phyloP scores from a whole-genome alignment of 352 stramenopile genomes.

The Phytopythium litorale region DNA sequence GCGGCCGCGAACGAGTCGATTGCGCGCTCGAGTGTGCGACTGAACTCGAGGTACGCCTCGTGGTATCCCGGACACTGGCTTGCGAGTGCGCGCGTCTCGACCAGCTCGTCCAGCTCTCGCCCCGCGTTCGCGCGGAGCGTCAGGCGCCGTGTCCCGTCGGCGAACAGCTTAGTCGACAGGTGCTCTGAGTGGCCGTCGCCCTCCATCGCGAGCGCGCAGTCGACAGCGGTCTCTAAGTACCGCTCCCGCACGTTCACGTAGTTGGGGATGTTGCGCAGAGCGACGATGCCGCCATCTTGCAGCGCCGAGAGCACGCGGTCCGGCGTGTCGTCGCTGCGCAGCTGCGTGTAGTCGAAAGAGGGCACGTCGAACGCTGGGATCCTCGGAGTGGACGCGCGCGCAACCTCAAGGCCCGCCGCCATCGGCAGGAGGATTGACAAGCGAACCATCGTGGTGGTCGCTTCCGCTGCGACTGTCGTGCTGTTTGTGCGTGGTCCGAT shows the following conservation, averaged over 20 bases:
- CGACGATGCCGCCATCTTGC: constrained; percentile 36
- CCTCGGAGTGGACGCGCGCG: neutral
- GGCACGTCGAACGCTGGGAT: constrained; percentile 25
- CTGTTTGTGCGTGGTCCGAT: neutral
- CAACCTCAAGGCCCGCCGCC: neutral
- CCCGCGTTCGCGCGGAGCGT: constrained; percentile 43
- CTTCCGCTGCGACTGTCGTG: neutral
- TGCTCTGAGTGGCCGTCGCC: constrained; percentile 16
- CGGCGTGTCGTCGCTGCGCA: constrained; percentile 13
- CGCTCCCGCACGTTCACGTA: constrained; percentile 29
- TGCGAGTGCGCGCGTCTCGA: constrained; percentile 14
- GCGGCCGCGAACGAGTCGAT: constrained; percentile 32
- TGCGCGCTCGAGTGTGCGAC: constrained; percentile 28
- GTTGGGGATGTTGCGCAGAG: constrained; percentile 43
- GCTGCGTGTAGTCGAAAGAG: constrained; percentile 28
- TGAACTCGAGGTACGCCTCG: constrained; percentile 37
- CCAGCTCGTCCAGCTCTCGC: constrained; percentile 21
- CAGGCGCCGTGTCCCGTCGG: constrained; percentile 45
- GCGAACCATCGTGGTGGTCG: neutral
- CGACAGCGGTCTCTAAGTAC: constrained; percentile 31
- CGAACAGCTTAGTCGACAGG: constrained; percentile 37
- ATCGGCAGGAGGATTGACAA: neutral
- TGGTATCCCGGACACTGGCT: constrained; percentile 37
- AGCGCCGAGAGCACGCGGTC: constrained; percentile 30
- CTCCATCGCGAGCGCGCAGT: constrained; percentile 32